phyloP scores from a whole-genome alignment of 2,329 filamentous ascomycete species.

The Juglanconis juglandina region DNA sequence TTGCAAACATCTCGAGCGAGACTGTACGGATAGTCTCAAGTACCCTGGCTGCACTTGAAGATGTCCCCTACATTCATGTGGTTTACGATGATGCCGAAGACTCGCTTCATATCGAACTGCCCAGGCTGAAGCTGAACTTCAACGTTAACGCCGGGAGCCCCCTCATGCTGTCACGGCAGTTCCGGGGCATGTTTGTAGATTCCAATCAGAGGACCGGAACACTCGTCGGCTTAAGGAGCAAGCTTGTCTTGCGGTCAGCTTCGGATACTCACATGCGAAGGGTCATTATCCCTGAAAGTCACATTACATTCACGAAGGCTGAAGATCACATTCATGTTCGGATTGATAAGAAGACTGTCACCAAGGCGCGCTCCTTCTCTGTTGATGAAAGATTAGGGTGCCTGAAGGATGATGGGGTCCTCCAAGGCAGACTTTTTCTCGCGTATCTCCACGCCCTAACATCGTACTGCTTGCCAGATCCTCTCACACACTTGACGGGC shows the following conservation, averaged over 20 bases:
- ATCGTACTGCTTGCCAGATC: constrained; percentile 48
- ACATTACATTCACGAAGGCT: constrained; percentile 1
- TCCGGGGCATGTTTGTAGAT: constrained; percentile 48
- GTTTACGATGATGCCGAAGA: too few species aligned
- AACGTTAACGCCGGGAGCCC: constrained; percentile 25
- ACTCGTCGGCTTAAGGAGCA: constrained; percentile 46
- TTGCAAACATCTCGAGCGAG: too few species aligned
- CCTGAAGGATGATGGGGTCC: constrained; percentile 45
- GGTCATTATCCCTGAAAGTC: constrained; percentile 34
- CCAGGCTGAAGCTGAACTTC: constrained; percentile 48
- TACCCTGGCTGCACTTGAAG: too few species aligned
- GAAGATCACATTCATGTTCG: constrained; percentile 28
- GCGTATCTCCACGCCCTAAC: constrained; percentile 54
- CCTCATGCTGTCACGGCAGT: constrained; percentile 43
- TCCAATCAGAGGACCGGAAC: constrained; percentile 41
- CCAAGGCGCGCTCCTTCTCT: constrained; percentile 35
- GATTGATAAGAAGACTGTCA: constrained; percentile 31
- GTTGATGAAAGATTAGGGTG: constrained; percentile 49
- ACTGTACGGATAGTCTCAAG: too few species aligned
- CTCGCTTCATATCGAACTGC: constrained; percentile 38
- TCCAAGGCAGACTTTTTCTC: constrained; percentile 50
- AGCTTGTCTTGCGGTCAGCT: constrained; percentile 39
- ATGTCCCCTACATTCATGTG: too few species aligned
- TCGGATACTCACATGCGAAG: constrained; percentile 25
- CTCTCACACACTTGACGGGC: constrained; percentile 46